phyloP scores from a whole-genome alignment of 73 alveolate genomes.

The Symbiodinium natans region DNA sequence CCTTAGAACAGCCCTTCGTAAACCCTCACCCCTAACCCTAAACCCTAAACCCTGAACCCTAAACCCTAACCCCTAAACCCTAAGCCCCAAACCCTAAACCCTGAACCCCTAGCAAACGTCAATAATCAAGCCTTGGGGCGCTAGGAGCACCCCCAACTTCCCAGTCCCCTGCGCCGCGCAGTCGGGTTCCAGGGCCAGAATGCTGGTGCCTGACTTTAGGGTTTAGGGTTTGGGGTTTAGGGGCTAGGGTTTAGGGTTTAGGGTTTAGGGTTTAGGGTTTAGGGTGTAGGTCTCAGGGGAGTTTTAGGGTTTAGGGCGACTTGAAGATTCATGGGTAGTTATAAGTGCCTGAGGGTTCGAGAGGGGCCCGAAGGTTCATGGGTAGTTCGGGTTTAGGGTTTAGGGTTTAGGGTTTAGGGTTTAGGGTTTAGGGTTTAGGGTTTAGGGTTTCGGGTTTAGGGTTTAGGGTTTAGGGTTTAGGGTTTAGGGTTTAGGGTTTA shows the following conservation, averaged over 20 bases:
- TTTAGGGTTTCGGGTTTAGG: no score
- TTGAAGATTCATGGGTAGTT: no score
- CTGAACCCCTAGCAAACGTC: no score
- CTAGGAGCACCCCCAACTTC: constrained; percentile 66
- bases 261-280: not conserved
- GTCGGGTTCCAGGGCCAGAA: constrained; percentile 50
- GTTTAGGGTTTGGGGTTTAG: not conserved
- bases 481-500: not conserved
- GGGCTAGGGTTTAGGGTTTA: not conserved
- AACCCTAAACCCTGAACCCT: no score
- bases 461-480: not conserved
- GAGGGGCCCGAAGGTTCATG: no score
- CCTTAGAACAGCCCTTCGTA: no score
- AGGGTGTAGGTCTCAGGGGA: not conserved
- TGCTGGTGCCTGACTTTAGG: constrained; percentile 31
- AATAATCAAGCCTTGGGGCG: constrained; percentile 12
- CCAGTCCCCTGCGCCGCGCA: not conserved
- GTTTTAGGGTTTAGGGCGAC: not conserved
- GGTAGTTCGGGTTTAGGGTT: not conserved
- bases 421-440: not conserved
- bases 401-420: not conserved
- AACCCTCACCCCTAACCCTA: no score
- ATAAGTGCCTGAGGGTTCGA: no score
- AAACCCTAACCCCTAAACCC: no score
- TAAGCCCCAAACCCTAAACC: no score